Conservation (phyloP, 306 rosid species). For the Rosa rugosa region DNA sequence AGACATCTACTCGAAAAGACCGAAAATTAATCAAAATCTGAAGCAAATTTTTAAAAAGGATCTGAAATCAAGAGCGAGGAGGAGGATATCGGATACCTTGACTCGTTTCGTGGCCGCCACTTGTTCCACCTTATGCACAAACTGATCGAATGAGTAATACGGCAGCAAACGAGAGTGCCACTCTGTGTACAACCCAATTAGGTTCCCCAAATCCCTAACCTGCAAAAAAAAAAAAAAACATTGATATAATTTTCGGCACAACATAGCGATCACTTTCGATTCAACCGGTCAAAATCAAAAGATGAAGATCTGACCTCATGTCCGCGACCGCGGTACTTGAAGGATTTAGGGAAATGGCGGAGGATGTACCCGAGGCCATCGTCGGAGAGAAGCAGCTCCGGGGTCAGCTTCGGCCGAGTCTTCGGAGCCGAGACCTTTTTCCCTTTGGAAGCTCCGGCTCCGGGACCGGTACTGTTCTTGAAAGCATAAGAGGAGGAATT, state of each 20-base stretch:
- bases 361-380: slow-evolving; percentile 94
- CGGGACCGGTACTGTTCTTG: slow-evolving; percentile 10
- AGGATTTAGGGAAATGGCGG: slow-evolving; percentile 80
- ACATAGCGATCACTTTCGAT: too few species aligned
- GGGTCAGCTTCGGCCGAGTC: slow-evolving; percentile 77
- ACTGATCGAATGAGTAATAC: slow-evolving; percentile 74
- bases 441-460: slow-evolving; percentile 33
- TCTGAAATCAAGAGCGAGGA: not conserved
- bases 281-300: too few species aligned
- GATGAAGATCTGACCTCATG: slow-evolving; percentile 55
- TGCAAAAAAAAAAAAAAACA: slow-evolving; percentile 10
- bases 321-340: slow-evolving; percentile 85
- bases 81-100: slow-evolving; percentile 41
- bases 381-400: slow-evolving; percentile 78
- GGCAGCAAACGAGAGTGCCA: slow-evolving; percentile 94
- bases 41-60: not conserved
- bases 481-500: slow-evolving; percentile 29
- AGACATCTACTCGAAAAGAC: slow-evolving; percentile 45
- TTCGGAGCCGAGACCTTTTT: slow-evolving; percentile 60
- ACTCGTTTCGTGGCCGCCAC: slow-evolving; percentile 80
- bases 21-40: not conserved
- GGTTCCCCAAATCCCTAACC: slow-evolving; percentile 81
- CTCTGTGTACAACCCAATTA: slow-evolving; percentile 63
- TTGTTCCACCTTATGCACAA: slow-evolving; percentile 76
- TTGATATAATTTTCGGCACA: not conserved